phyloP scores from a whole-genome alignment of 1,284 basidiomycete genomes.

The Boletus sp. region DNA sequence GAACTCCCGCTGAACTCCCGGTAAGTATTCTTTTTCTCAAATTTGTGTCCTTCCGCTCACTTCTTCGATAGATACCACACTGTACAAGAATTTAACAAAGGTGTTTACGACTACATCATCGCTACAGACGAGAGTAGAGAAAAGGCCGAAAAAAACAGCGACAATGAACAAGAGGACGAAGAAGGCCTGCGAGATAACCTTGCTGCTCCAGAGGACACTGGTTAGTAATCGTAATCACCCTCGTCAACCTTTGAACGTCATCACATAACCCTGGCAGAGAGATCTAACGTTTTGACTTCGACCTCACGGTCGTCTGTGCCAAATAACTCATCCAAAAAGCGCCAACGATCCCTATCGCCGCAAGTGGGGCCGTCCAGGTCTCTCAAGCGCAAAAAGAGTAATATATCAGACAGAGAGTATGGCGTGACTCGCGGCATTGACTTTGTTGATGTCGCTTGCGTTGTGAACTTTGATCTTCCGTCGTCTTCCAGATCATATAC shows the following conservation, averaged over 20 bases:
- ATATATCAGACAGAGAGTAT: constrained; percentile 69
- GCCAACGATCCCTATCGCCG: constrained; percentile 31
- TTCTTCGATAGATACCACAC: constrained; percentile 74
- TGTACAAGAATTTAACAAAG: constrained; percentile 98
- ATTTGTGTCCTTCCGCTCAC: constrained; percentile 4
- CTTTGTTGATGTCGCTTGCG: constrained; percentile 95
- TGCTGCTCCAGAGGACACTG: background rate
- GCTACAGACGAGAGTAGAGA: constrained; percentile 87
- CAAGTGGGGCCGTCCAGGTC: constrained; percentile 31
- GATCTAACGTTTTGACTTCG: background rate
- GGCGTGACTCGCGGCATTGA: constrained; percentile 96
- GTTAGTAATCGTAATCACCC: constrained; percentile 21
- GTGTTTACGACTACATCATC: constrained; percentile 98
- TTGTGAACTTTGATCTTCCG: constrained; percentile 98
- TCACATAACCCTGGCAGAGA: constrained; percentile 11
- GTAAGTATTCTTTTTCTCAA: constrained; percentile 30
- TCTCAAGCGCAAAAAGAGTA: constrained; percentile 39
- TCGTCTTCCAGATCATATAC: constrained; percentile 87
- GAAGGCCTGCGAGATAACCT: background rate
- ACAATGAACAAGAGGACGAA: constrained; percentile 37
- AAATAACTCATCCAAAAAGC: constrained; percentile 31
- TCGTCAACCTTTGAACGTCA: background rate
- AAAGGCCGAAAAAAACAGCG: constrained; percentile 50
- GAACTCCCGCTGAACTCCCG: constrained; percentile 94
- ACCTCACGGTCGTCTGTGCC: background rate